Base-by-base conservation (phyloP, 2,329 filamentous ascomycete genomes). In the Trichophyton schoenleinii region DNA sequence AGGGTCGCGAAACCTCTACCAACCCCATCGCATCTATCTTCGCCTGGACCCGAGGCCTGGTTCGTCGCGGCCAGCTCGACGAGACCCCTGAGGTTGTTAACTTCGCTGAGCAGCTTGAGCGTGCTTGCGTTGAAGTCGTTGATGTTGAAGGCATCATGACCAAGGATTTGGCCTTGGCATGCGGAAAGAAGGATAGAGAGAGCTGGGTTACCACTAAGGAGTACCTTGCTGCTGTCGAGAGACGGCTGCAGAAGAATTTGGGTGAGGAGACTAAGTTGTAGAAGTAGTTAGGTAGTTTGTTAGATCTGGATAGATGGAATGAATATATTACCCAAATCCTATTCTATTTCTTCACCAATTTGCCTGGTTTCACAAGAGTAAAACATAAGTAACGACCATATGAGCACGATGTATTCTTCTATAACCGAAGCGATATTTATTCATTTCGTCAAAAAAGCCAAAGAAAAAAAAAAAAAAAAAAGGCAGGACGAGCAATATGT, bases 21-120 rank as follows among this genome's bases (percentile, higher is more conserved):
- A 97, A 99, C 85, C 94, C 94, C 64, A 97, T 97, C 70, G 94
- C 94, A 65, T 95, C 90, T 74, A 97, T 99, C 80, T 99, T 97
- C 76, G 94, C 94, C 71, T 99, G 94, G 94, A 97, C 94, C 63
- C 88, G 94, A 63, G 94, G 94, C 70, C 84, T 99, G 57, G 79
- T 89, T 68, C 94, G 96, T 83, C 89, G 94, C 70, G 94, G 94
- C 69, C 87, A 89, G 79, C 85, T 99, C 67, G 94, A 99, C 77
- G 80, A 84, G 60, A 96, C 91, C n/a, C 91, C 91, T 34, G 91
- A 96, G 67, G 81, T 99, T 31, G 85, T 96, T 63, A 83, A 88
- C 58, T 99, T 96, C 71, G 94, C 92, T 63, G 89, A 97, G 80
- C 84, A 82, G 71, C 83, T 99, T 61, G 94, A 99, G 83, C 82